A percentile compares a stretch with the other conserved stretches of the same genome.
phyloP scores from a whole-genome alignment of 2,329 filamentous ascomycete genomes.

The Herpomyces periplanetae region DNA sequence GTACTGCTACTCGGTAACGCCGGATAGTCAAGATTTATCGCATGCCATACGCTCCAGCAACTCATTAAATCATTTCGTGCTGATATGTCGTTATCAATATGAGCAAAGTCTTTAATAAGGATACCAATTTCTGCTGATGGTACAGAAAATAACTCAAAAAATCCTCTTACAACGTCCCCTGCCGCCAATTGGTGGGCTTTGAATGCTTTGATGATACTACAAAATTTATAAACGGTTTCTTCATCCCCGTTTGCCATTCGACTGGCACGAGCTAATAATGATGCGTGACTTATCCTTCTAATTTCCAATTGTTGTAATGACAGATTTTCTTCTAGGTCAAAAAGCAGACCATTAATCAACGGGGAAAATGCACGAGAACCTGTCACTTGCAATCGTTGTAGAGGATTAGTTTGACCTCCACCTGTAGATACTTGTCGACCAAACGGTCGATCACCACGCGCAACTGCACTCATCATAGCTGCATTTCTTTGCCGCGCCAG shows the following conservation, averaged over 20 bases:
- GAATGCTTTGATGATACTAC: constrained; percentile 36
- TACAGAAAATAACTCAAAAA: constrained; percentile 43
- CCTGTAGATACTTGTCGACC: no score
- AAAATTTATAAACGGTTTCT: constrained; percentile 35
- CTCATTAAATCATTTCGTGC: constrained; percentile 35
- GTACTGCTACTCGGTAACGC: constrained; percentile 36
- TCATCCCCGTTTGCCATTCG: constrained; percentile 40
- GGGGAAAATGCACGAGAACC: no score
- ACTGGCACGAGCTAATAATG: constrained; percentile 48
- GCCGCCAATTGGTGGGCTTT: constrained; percentile 26
- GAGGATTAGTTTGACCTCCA: no score
- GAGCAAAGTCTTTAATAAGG: constrained; percentile 55
- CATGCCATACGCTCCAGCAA: constrained; percentile 79
- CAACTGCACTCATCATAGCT: constrained; percentile 16
- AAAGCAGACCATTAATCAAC: no score
- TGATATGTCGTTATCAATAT: constrained; percentile 45
- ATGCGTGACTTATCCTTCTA: constrained; percentile 33
- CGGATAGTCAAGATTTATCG: constrained; percentile 81
- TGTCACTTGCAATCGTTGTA: no score
- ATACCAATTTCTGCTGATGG: constrained; percentile 47
- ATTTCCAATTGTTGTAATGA: constrained; percentile 46
- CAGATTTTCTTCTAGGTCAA: no score
- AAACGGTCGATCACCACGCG: constrained; percentile 2
- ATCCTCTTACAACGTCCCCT: constrained; percentile 38
- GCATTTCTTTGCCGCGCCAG: constrained; percentile 10